Evolutionary conservation across 306 rosid species (phyloP), one percentile per base, ranked within the genome.

Genomic region (Cicer chorassanicum): DNA sequence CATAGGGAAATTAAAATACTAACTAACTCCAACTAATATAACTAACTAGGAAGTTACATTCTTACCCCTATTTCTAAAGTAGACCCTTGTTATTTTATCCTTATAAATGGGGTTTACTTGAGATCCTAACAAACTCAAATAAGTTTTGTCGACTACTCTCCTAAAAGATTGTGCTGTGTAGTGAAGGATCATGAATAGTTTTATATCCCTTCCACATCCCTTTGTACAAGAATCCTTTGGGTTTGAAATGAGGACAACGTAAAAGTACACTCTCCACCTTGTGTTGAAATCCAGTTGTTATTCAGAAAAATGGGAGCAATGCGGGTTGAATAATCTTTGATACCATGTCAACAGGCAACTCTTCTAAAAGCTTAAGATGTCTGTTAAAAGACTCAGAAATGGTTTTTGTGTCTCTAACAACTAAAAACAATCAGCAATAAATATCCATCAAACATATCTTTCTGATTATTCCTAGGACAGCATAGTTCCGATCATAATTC

Each of bases 391-490:
- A 14, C 41, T 57, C 63, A 21, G 40, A 21, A 56, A 21, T 21
- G 60, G 6, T 55, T 55, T 18, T 54, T 55, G 15, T 24, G 41
- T 57, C 65, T 57, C 41, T 29, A 57, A 57, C 16, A 57, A 57
- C 65, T 57, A 57, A 57, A 2, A 19, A 5, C 36, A 6, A 10
- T 3, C 41, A 11, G 65, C 41, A 24, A 57, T 34, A 57, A 57
- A 34, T 56, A 56, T 57, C 65, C 15, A 57, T 24, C 40, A 4
- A 57, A 24, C 41, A 6, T 11, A 29, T 29, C 12, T 57, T 57
- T 57, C 41, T 24, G 41, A 10, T 57, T 57, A 11, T 29, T 24
- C 41, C 1, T 1, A 29, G 15, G 41, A 57, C 65, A 11, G 40
- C 65, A 29, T 56, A 56, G 5, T 11, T 57, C 39, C 12, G 8